Evolutionary conservation across 1,139 yeast species (phyloP).

Genomic region (Pichia sp.): DNA sequence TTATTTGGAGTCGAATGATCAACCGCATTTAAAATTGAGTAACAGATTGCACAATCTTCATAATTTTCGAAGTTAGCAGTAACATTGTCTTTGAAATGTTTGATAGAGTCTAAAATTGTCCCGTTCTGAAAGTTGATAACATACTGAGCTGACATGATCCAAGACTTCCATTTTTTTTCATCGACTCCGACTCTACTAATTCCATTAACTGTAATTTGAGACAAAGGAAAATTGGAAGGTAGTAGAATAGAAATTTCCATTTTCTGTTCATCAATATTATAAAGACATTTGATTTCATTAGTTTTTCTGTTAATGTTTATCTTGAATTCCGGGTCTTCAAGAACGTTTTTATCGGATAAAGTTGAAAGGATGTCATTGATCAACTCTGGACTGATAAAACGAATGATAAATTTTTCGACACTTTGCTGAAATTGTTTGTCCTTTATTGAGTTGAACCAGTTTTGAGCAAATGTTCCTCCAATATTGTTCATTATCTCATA

Average conservation of each 20-base stretch:
- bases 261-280: conserved; percentile 82
- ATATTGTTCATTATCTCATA: conserved; percentile 54
- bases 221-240: conserved; percentile 71
- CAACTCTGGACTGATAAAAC: conserved; percentile 60
- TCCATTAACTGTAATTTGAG: conserved; percentile 71
- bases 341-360: conserved; percentile 31
- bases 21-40: conserved; percentile 76
- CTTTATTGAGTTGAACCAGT: conserved; percentile 65
- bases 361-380: conserved; percentile 49
- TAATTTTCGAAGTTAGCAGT: conserved; percentile 83
- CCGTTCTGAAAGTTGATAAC: conserved; percentile 73
- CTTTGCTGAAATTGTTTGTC: conserved; percentile 52
- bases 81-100: conserved; percentile 75
- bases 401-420: conserved; percentile 60
- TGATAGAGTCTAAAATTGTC: conserved; percentile 75
- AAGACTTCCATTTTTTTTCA: conserved; percentile 91
- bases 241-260: conserved; percentile 74
- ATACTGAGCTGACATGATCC: conserved; percentile 88
- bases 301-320: conserved; percentile 59
- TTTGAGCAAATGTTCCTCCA: conserved; percentile 59
- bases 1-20: conserved; percentile 89
- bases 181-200: conserved; percentile 81
- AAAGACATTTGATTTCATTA: conserved; percentile 69
- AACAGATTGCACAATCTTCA: conserved; percentile 96
- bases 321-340: conserved; percentile 52